Conservation (phyloP, 805 yeast genomes). For the Soucietia sequanensis region DNA sequence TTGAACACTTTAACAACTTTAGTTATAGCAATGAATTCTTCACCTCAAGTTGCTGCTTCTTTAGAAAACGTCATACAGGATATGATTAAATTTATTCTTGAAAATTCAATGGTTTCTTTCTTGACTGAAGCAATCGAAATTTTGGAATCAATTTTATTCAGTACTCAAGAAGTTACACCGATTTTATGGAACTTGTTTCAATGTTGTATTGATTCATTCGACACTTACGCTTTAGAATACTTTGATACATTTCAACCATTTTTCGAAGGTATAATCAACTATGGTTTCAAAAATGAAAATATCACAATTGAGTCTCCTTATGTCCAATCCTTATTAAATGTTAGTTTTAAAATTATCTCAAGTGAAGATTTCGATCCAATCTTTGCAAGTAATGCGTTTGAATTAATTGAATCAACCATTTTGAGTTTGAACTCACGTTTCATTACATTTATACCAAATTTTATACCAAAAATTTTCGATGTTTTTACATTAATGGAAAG, state of each 20-base stretch:
- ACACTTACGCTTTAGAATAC: slow-evolving; percentile 58
- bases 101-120: slow-evolving; percentile 39
- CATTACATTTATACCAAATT: slow-evolving; percentile 29
- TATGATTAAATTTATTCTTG: slow-evolving; percentile 34
- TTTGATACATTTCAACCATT: slow-evolving; percentile 57
- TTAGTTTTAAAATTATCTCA: slow-evolving; percentile 34
- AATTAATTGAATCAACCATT: slow-evolving; percentile 33
- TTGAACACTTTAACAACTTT: slow-evolving; percentile 42
- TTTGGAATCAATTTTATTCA: slow-evolving; percentile 53
- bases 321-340: slow-evolving; percentile 36
- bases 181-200: slow-evolving; percentile 53
- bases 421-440: slow-evolving; percentile 30
- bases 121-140: slow-evolving; percentile 40
- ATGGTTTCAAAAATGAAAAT: slow-evolving; percentile 44
- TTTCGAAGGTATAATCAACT: slow-evolving; percentile 51
- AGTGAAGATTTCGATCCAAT: slow-evolving; percentile 37
- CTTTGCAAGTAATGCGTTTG: slow-evolving; percentile 40
- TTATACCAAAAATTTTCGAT: slow-evolving; percentile 35
- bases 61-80: slow-evolving; percentile 34
- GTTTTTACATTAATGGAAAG: slow-evolving; percentile 34
- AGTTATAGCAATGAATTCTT: slow-evolving; percentile 41
- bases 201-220: slow-evolving; percentile 51
- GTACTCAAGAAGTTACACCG: slow-evolving; percentile 52
- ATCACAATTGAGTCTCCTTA: slow-evolving; percentile 36
- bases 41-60: slow-evolving; percentile 35